Conservation (phyloP, 345 rosid species). For the Eucalyptus tenuipes region DNA sequence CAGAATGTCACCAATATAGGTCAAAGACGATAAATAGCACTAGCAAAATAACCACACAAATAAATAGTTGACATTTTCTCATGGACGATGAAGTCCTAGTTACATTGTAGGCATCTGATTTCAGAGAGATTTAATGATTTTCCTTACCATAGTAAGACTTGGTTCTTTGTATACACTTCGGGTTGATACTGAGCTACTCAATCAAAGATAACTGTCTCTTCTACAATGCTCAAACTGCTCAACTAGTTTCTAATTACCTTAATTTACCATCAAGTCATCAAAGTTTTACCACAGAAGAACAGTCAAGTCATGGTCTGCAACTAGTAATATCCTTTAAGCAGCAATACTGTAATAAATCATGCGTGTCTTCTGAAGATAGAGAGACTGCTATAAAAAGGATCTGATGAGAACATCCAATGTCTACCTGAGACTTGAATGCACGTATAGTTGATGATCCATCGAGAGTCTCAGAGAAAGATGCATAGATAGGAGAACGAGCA, state of each 20-base stretch:
- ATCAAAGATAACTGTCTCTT: background rate
- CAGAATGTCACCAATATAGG: background rate
- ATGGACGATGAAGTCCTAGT: background rate
- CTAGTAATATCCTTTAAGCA: background rate
- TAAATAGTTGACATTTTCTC: background rate
- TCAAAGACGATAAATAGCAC: background rate
- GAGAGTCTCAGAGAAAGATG: slow-evolving; percentile 82
- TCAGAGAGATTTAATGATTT: background rate
- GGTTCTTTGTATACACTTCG: background rate
- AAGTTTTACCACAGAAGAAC: background rate
- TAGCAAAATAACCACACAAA: background rate
- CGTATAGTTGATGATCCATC: slow-evolving; percentile 90
- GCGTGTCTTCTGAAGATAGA: background rate
- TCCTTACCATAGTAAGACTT: background rate
- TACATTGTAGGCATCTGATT: background rate
- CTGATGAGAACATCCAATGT: background rate
- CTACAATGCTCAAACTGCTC: background rate
- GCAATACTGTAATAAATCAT: background rate
- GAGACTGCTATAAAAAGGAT: background rate
- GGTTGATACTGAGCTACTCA: background rate
- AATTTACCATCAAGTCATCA: background rate
- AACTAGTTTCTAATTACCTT: background rate
- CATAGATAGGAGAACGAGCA: slow-evolving; percentile 86
- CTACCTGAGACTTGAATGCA: slow-evolving; percentile 79
- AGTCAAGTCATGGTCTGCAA: background rate